Conservation (phyloP, 2,329 filamentous ascomycete genomes). For the Colletotrichum zoysiae region DNA sequence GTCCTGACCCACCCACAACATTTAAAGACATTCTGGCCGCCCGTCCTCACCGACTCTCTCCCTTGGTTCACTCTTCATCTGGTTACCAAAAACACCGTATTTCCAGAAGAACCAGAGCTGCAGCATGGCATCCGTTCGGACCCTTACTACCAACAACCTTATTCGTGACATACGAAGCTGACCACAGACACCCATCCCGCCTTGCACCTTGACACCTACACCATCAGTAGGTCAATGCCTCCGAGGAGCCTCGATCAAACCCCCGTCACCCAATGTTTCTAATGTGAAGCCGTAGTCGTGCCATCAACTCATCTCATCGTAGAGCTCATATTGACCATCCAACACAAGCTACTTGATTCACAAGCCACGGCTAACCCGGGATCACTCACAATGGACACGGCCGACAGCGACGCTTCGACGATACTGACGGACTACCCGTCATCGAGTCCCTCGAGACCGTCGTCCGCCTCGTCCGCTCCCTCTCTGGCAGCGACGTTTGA, state of each 20-base stretch:
- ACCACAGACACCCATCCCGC: not conserved
- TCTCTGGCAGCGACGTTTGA: slow-evolving; percentile 2
- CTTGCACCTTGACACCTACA: slow-evolving; percentile 14
- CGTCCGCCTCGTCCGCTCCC: slow-evolving; percentile 29
- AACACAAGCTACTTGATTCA: not conserved
- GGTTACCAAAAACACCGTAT: slow-evolving; percentile 1
- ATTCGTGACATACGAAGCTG: slow-evolving; percentile 23
- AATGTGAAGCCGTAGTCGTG: not conserved
- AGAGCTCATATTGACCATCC: not conserved
- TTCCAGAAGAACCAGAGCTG: not conserved
- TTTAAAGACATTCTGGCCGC: slow-evolving; percentile 23
- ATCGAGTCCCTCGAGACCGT: slow-evolving; percentile 47
- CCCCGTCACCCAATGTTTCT: not conserved
- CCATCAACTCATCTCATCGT: not conserved
- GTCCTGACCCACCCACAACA: slow-evolving; percentile 28
- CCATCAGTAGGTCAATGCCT: slow-evolving; percentile 2
- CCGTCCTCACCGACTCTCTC: slow-evolving; percentile 8
- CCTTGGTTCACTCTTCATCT: not conserved
- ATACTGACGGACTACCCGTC: slow-evolving; percentile 36
- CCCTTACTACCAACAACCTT: not conserved
- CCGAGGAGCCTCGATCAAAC: slow-evolving; percentile 3
- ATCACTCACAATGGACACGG: slow-evolving; percentile 10
- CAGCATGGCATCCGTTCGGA: slow-evolving; percentile 23
- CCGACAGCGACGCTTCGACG: slow-evolving; percentile 20
- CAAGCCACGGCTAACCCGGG: not conserved